Conservation (phyloP, 352 stramenopile genomes). For the Halophytophthora polymorphica region DNA sequence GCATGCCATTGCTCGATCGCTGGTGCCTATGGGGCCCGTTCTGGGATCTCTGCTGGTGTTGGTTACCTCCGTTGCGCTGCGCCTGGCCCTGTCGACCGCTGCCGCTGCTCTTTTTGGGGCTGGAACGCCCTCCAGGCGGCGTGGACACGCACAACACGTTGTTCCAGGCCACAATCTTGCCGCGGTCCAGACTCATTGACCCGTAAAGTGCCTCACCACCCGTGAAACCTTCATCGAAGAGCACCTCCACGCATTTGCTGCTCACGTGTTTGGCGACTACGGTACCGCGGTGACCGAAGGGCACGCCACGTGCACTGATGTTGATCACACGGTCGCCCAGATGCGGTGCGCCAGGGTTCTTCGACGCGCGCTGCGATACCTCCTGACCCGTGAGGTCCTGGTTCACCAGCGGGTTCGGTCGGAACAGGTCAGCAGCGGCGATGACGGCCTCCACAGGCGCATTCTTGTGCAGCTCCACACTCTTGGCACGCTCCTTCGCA, state of each 20-base stretch:
- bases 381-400: conserved; percentile 75
- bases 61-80: conserved; percentile 16
- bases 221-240: conserved; percentile 97
- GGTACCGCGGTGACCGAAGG: conserved; percentile 96
- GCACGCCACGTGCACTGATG: conserved; percentile 92
- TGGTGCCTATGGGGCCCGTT: no score
- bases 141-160: conserved; percentile 74
- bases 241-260: conserved; percentile 96
- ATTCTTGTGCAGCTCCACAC: conserved; percentile 25
- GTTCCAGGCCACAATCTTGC: conserved; percentile 94
- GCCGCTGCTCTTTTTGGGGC: conserved; percentile 14
- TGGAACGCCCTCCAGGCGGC: conserved; percentile 20
- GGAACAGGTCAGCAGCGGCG: conserved; percentile 59
- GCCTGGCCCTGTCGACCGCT: conserved; percentile 11
- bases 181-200: conserved; percentile 92
- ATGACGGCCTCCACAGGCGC: conserved; percentile 45
- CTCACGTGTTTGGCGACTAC: conserved; percentile 96
- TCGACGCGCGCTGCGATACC: conserved; percentile 51
- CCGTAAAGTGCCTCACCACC: conserved; percentile 95
- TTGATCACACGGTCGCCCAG: conserved; percentile 98
- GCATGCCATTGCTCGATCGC: conserved; percentile 7
- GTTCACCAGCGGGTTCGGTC: conserved; percentile 71
- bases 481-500: conserved; percentile 59
- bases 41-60: no score
- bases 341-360: conserved; percentile 73